These are phyloP conservation scores for Chaetomium strumarium DNA, from an alignment of 2,329 filamentous ascomycete species.

Conservation along the genomic window DNA sequence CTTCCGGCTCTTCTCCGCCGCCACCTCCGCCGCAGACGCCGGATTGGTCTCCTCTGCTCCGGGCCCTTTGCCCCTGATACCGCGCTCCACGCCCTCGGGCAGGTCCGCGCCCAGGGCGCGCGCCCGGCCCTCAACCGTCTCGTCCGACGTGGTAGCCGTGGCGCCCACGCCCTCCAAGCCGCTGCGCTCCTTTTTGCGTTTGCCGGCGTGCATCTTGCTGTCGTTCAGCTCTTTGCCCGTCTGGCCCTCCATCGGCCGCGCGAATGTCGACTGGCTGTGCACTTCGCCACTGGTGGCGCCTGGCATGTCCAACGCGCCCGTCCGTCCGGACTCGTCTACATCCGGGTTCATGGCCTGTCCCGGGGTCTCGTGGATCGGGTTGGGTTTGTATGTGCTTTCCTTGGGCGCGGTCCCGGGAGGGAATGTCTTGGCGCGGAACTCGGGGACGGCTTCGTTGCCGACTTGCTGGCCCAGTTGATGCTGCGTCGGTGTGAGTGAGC, in stretches of 20 bases:
- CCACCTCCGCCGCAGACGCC: slow-evolving; percentile 17
- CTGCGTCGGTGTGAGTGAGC: slow-evolving; percentile 32
- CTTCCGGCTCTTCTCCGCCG: slow-evolving; percentile 15
- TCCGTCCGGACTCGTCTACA: slow-evolving; percentile 20
- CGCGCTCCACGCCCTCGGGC: slow-evolving; percentile 16
- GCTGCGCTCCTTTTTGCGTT: slow-evolving; percentile 33
- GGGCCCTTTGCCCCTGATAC: slow-evolving; percentile 16
- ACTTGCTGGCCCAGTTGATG: slow-evolving; percentile 58
- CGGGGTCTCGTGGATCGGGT: slow-evolving; percentile 32
- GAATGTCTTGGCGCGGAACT: slow-evolving; percentile 57
- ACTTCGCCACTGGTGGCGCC: slow-evolving; percentile 43
- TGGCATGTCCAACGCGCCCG: slow-evolving; percentile 33
- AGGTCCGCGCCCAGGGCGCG: slow-evolving; percentile 28
- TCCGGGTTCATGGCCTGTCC: slow-evolving; percentile 32
- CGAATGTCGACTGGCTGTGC: slow-evolving; percentile 36
- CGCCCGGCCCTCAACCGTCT: slow-evolving; percentile 21
- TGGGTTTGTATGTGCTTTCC: slow-evolving; percentile 36
- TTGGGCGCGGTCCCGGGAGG: slow-evolving; percentile 58
- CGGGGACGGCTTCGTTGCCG: slow-evolving; percentile 52
- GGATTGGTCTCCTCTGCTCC: slow-evolving; percentile 18
- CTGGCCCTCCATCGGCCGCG: slow-evolving; percentile 40
- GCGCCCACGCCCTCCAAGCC: slow-evolving; percentile 38
- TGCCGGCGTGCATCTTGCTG: slow-evolving; percentile 20
- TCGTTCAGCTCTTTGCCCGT: slow-evolving; percentile 28
- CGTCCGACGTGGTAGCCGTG: slow-evolving; percentile 15